These are phyloP conservation scores for Lentinula sp. DNA, from an alignment of 768 basidiomycete genomes.

Conservation along the genomic window DNA sequence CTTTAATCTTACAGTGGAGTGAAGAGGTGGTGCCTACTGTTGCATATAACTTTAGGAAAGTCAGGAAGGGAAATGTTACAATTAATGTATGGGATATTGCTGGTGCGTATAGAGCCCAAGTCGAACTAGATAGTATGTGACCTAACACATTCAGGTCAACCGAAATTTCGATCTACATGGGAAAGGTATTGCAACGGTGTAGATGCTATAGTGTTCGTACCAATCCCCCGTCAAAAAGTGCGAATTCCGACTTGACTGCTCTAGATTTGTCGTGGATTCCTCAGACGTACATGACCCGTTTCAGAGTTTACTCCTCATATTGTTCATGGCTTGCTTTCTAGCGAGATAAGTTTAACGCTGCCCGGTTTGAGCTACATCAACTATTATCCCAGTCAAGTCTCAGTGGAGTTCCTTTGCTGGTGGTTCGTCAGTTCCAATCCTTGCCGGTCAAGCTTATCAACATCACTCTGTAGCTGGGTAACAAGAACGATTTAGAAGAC, in stretches of 20 bases:
- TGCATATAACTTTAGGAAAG: constrained; percentile 86
- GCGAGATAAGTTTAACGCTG: constrained; percentile 79
- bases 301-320: background rate
- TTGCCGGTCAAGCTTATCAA: background rate
- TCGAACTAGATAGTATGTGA: constrained; percentile 3
- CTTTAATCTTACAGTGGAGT: constrained; percentile 63
- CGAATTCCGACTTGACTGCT: background rate
- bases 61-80: constrained; percentile 84
- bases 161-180: constrained; percentile 94
- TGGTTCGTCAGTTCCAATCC: constrained; percentile 42
- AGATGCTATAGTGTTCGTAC: constrained; percentile 81
- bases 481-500: constrained; percentile 83
- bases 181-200: constrained; percentile 91
- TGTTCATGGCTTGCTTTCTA: constrained; percentile 21
- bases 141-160: constrained; percentile 53
- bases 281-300: constrained; percentile 55
- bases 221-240: background rate
- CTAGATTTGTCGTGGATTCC: constrained; percentile 90
- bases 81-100: constrained; percentile 96
- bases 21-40: constrained; percentile 97
- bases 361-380: constrained; percentile 79
- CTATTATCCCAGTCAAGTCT: constrained; percentile 63
- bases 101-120: constrained; percentile 37
- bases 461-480: constrained; percentile 57
- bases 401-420: constrained; percentile 70